Percentiles rank a stretch among this genome's conserved stretches.
Conservation (phyloP, 2,329 filamentous ascomycete species). For the Capronia epimyces region DNA sequence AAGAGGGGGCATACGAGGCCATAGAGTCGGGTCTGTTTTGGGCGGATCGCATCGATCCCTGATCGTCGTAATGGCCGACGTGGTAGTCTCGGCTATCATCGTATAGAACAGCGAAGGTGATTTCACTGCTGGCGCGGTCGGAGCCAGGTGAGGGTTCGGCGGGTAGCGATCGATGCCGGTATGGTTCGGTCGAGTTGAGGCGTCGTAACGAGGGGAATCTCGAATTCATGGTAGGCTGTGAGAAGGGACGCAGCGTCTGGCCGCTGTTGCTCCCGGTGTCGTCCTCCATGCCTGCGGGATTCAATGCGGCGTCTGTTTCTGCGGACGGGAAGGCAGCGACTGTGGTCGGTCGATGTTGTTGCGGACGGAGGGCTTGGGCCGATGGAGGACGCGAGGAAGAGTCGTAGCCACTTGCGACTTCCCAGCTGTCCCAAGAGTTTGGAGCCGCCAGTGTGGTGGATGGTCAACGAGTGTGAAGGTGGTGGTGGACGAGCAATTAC, state of each 20-base stretch:
- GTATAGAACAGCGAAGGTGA: slow-evolving; percentile 30
- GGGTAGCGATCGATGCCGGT: slow-evolving; percentile 28
- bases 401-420: slow-evolving; percentile 27
- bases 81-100: slow-evolving; percentile 30
- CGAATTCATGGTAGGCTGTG: slow-evolving; percentile 26
- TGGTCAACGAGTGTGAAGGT: slow-evolving; percentile 15
- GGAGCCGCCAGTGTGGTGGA: slow-evolving; percentile 21
- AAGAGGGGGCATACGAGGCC: slow-evolving; percentile 29
- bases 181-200: slow-evolving; percentile 27
- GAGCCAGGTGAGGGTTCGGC: slow-evolving; percentile 26
- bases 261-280: slow-evolving; percentile 23
- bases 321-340: slow-evolving; percentile 1
- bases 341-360: slow-evolving; percentile 10
- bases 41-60: slow-evolving; percentile 21
- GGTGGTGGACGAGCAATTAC: slow-evolving; percentile 14
- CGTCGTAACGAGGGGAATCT: slow-evolving; percentile 29
- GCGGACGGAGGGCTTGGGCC: slow-evolving; percentile 6
- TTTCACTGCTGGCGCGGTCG: slow-evolving; percentile 28
- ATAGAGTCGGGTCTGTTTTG: slow-evolving; percentile 26
- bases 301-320: background rate
- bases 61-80: slow-evolving; percentile 28
- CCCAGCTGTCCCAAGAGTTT: slow-evolving; percentile 26
- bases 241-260: slow-evolving; percentile 24
- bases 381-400: slow-evolving; percentile 22
- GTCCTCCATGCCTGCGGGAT: slow-evolving; percentile 23